A percentile compares a stretch with the other conserved stretches of the same genome.
These are phyloP conservation scores for Candolleomyces eurysporus DNA, from an alignment of 768 basidiomycete species.

Conservation along the genomic window DNA sequence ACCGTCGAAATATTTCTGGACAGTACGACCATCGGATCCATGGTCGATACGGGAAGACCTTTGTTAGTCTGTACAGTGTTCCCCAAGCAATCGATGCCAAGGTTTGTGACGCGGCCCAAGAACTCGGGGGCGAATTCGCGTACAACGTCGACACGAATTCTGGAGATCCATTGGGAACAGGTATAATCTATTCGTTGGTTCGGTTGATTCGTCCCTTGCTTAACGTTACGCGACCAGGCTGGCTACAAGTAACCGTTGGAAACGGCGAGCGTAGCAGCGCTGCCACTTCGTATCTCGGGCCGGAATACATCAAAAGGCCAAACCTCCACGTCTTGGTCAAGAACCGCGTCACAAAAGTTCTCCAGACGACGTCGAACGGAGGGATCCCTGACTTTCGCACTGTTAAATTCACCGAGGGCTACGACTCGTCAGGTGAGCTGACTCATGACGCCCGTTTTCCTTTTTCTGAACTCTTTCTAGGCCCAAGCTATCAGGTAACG, in stretches of 20 bases:
- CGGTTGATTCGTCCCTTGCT: not conserved
- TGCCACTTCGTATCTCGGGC: constrained; percentile 28
- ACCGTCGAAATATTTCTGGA: constrained; percentile 28
- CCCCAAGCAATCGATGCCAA: constrained; percentile 25
- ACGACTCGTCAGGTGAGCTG: constrained; percentile 1
- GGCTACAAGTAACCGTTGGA: constrained; percentile 24
- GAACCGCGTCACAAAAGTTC: constrained; percentile 22
- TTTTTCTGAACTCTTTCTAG: constrained; percentile 5
- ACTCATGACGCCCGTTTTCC: not conserved
- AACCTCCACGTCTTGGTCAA: constrained; percentile 33
- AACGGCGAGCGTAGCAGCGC: constrained; percentile 27
- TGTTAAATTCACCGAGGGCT: constrained; percentile 20
- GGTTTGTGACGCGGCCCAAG: constrained; percentile 30
- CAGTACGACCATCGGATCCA: constrained; percentile 33
- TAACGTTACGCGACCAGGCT: constrained; percentile 21
- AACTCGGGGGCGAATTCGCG: constrained; percentile 35
- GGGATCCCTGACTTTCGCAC: constrained; percentile 18
- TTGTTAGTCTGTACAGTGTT: constrained; percentile 26
- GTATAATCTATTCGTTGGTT: constrained; percentile 19
- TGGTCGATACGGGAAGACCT: constrained; percentile 22
- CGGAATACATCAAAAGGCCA: constrained; percentile 19
- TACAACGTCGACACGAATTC: constrained; percentile 43
- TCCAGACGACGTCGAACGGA: constrained; percentile 15
- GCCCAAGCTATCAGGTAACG: constrained; percentile 1
- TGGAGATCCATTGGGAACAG: constrained; percentile 39